Evolutionary conservation across 2,329 filamentous ascomycete species (phyloP), one percentile per base, ranked within the genome.

Genomic region (Stemphylium vesicarium): DNA sequence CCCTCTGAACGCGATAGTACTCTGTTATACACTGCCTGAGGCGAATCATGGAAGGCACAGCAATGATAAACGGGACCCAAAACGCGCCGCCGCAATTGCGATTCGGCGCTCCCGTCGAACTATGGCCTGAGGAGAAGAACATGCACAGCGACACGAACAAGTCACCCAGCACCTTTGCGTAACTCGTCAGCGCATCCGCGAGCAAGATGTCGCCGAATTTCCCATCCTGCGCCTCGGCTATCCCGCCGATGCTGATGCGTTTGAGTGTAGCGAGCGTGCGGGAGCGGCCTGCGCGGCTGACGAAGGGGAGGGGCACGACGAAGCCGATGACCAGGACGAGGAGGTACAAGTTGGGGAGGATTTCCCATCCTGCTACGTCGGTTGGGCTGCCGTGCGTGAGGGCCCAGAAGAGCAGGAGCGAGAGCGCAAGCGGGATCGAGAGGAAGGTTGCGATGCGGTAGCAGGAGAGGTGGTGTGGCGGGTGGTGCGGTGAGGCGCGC

Each of bases 201-300:
- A 99, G 85, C 54, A 99, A 79, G 47, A 98, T 89, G 72, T 99
- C 95, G 51, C 92, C 94, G 69, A 98, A 98, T 72, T 96, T 96
- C 50, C 94, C 92, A 75, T 97, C 90, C 64, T 90, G 85, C 0
- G 90, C 81, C 75, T 94, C 88, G 12, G 95, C 94, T 20, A 99
- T 83, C 0, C 94, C 93, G 20, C 95, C 95, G 38, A 97, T 79
- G 65, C 85, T 86, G 57, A 98, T 87, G 52, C 95, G 88, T 57
- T 86, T 86, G 39, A 98, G 79, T 0, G 87, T 94, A 10, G 84
- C 78, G 41, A 96, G 84, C 38, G 96, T 89, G 1, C 92, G 87
- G 46, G 85, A 83, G 37, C 93, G 88, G 2, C 93, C 93, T 36
- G 83, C 79, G 64, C 86, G 83, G 12, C 90, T 89, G 56, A 88